Conservation (phyloP, 2,329 filamentous ascomycete species). For the Neonectria faginata region DNA sequence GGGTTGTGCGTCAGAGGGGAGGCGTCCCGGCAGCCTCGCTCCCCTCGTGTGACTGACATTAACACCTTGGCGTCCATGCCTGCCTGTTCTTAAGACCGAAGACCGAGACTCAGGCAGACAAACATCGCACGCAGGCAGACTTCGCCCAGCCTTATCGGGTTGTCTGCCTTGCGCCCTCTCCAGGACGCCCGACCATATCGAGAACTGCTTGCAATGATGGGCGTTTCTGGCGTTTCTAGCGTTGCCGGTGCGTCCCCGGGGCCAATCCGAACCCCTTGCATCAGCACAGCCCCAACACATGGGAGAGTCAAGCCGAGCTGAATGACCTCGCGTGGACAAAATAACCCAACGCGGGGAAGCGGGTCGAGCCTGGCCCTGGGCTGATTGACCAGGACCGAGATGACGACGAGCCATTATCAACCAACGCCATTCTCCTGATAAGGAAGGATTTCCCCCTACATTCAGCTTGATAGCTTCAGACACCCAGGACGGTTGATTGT, state of each 20-base stretch:
- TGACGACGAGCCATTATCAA: constrained; percentile 18
- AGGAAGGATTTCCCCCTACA: background rate
- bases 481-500: background rate
- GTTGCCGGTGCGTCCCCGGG: constrained; percentile 20
- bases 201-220: constrained; percentile 25
- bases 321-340: constrained; percentile 24
- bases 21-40: constrained; percentile 27
- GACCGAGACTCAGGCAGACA: constrained; percentile 9
- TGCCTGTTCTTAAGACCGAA: background rate
- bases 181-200: constrained; percentile 25
- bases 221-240: constrained; percentile 35
- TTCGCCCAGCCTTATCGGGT: constrained; percentile 22
- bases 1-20: constrained; percentile 19
- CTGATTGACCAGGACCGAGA: constrained; percentile 5
- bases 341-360: constrained; percentile 26
- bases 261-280: constrained; percentile 37
- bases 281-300: constrained; percentile 38
- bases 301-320: constrained; percentile 39
- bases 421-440: background rate
- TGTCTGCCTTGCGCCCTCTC: constrained; percentile 37
- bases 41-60: constrained; percentile 33
- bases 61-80: constrained; percentile 14
- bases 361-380: constrained; percentile 10
- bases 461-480: background rate
- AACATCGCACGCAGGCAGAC: constrained; percentile 26